Evolutionary conservation across 495 filamentous ascomycete species (phyloP), one percentile per base, ranked within the genome.

Genomic region (Annulohypoxylon moriforme): DNA sequence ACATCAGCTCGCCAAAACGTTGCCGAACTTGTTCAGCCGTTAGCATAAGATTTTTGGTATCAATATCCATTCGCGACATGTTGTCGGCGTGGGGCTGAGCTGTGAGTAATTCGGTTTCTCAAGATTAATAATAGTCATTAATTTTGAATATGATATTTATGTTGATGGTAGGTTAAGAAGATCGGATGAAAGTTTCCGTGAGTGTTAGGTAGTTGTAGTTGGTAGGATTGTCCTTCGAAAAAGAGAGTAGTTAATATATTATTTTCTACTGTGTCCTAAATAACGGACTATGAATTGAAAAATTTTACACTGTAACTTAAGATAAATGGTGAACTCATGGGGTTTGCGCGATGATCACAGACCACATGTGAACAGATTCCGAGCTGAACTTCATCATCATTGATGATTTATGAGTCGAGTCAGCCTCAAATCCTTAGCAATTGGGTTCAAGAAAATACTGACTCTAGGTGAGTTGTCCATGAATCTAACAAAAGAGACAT

Each of bases 21-120:
- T 20, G 40, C 29, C 64, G 55, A 6, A 67, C 64, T 20, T 31
- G 50, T 6, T 38, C 29, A n/a, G 55, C 64, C 14, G 64, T 53
- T 20, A 16, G 4, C 40, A 44, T 44, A 11, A 16, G 40, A 16
- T 18, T 44, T 40, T 14, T 14, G n/a, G n/a, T 40, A 14, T 14
- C 13, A 4, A 40, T 13, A 18, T 13, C 40, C 16, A 44, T 13
- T 24, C n/a, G 53, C 18, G 18, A 18, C 18, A 50, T 50, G n/a
- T 27, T 50, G 46, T 18, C 16, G 13, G 29, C n/a, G 29, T 34
- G 11, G 29, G 10, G 40, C 40, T 16, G 8, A 44, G 6, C n/a
- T n/a, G 16, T 4, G 16, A n/a, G 8, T 13, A 44, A 20, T 20
- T 44, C 6, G 20, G 40, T 8, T 18, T 6, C 16, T 44, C 16